These are phyloP conservation scores for Gnomoniopsis smithogilvyi DNA, from an alignment of 2,329 filamentous ascomycete species.

Conservation along the genomic window DNA sequence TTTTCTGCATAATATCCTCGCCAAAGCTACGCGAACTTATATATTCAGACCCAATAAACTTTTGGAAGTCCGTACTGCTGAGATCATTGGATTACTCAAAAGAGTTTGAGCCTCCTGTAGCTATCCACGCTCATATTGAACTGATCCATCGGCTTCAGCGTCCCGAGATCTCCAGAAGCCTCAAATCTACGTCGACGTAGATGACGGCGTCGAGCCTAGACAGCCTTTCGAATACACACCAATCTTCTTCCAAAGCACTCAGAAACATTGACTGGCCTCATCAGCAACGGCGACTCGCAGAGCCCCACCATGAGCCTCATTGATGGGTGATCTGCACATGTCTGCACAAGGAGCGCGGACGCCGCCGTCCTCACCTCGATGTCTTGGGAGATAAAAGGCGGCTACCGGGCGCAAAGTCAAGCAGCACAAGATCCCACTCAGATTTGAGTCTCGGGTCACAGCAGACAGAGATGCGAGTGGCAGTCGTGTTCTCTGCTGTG, in stretches of 20 bases:
- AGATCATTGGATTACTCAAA: neutral
- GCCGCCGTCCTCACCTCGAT: neutral
- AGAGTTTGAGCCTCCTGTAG: neutral
- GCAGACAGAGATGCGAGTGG: neutral
- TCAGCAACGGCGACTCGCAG: neutral
- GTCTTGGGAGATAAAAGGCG: neutral
- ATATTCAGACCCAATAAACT: too few species aligned
- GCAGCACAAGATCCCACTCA: slow-evolving; percentile 9
- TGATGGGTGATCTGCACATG: slow-evolving; percentile 1
- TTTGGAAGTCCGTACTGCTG: too few species aligned
- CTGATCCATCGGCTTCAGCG: neutral
- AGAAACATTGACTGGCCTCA: neutral
- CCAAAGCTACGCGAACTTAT: too few species aligned
- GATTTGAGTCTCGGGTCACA: slow-evolving; percentile 14
- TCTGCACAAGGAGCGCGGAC: neutral
- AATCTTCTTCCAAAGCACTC: slow-evolving; percentile 1
- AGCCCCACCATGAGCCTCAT: neutral
- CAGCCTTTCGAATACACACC: neutral
- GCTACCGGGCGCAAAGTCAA: slow-evolving; percentile 7
- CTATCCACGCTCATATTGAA: neutral
- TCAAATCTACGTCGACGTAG: neutral
- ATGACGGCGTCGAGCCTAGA: slow-evolving; percentile 7
- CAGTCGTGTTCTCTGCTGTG: neutral
- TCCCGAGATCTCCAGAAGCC: neutral
- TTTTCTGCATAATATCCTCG: too few species aligned